Evolutionary conservation across 164 flowering plant genomes (phyloP), one percentile per base, ranked within the genome.

Genomic region (Tinospora cordifolia): DNA sequence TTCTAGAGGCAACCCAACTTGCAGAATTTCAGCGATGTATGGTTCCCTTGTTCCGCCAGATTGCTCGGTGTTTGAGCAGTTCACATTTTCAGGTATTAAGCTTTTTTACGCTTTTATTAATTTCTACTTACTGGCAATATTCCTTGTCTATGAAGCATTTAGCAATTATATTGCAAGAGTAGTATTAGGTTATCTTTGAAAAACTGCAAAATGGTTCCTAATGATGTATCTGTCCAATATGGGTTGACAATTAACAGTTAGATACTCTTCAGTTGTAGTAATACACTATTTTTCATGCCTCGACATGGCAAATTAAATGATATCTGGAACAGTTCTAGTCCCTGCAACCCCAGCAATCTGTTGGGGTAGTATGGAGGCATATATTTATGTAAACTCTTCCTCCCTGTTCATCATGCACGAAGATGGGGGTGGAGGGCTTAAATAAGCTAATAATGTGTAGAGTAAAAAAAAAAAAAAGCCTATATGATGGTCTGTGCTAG

Each of bases 1-100:
- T 89, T 63, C 71, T 89, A 66, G 92, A 89, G 81, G 84, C 89
- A 25, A 87, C 88, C 69, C 90, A 85, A 74, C 79, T 73, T 14
- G 77, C 86, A 14, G 92, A 89, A 69, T 89, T 89, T 67, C 90
- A 85, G 67, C 86, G 90, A 10, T 87, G 92, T 71, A 88, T 87
- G 97, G 88, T 85, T 36, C 91, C 90, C 27, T 76, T 89, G 77
- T 89, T 89, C 71, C 81, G 77, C 57, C 89, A 84, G 71, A 79
- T 88, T 74, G 88, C 83, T 74, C 84, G 80, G 65, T 88, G 92
- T 80, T 70, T 89, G 81, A 88, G 77, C 81, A 88, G 90, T 75
- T 75, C 83, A 41, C 92, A 89, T 75, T 87, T 88, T 83, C 95
- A 89, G 92, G 94, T 89, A 75, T 39, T 41, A 8, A 59, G 15